A percentile compares a stretch with the other conserved stretches of the same genome.
Evolutionary conservation across 306 rosid species (phyloP).

Genomic region (Fragaria iinumae): DNA sequence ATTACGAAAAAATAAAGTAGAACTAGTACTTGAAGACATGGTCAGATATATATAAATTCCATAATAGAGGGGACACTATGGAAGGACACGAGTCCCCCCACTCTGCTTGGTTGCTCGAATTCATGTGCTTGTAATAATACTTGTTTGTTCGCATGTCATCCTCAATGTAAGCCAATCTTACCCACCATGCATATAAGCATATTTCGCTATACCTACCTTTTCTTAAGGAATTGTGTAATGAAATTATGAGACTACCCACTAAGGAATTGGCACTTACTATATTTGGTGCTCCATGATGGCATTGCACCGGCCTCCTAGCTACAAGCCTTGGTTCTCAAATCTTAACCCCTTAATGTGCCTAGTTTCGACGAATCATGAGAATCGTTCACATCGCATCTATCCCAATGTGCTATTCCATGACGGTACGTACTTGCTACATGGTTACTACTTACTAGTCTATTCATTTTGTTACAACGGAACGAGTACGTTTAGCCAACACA

Average conservation of each 20-base stretch:
- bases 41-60: not conserved
- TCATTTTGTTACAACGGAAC: not conserved
- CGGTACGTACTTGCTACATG: not conserved
- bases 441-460: no score
- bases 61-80: not conserved
- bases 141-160: conserved; percentile 52
- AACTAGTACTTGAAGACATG: not conserved
- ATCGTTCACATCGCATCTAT: not conserved
- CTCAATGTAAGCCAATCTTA: conserved; percentile 19
- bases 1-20: not conserved
- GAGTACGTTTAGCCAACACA: not conserved
- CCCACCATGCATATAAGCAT: not conserved
- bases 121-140: conserved; percentile 49
- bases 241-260: not conserved
- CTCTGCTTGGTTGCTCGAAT: conserved; percentile 17
- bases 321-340: not conserved
- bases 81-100: not conserved
- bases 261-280: not conserved
- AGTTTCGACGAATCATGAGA: not conserved
- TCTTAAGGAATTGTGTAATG: not conserved
- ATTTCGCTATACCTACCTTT: not conserved
- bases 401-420: not conserved
- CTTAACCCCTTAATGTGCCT: not conserved
- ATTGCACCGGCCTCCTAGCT: not conserved
- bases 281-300: not conserved